These are phyloP conservation scores for Syzygium oleosum DNA, from an alignment of 345 rosid species.

Conservation along the genomic window DNA sequence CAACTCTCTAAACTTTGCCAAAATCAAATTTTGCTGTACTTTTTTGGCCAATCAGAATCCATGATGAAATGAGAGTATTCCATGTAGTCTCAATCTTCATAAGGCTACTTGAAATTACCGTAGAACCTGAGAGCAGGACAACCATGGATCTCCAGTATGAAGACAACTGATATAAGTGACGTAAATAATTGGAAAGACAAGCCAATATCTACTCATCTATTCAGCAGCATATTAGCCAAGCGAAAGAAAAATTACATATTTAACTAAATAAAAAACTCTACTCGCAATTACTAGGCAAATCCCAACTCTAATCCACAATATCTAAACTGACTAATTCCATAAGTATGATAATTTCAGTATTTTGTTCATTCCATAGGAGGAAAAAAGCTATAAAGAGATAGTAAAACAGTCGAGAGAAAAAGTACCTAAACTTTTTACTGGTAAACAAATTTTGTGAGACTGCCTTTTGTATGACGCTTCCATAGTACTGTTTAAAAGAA, in stretches of 20 bases:
- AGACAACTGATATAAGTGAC: background rate
- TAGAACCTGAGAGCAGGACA: background rate
- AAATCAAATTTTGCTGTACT: no score
- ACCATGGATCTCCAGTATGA: background rate
- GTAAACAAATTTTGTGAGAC: slow-evolving; percentile 26
- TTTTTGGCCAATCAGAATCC: no score
- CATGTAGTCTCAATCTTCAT: no score
- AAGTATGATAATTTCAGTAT: background rate
- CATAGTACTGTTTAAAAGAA: slow-evolving; percentile 65
- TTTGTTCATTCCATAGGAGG: background rate
- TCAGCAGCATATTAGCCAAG: background rate
- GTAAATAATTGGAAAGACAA: background rate
- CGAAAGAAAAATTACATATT: background rate
- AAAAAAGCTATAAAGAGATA: background rate
- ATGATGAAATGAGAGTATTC: no score
- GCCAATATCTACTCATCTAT: background rate
- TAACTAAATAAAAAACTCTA: background rate
- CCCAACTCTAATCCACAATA: background rate
- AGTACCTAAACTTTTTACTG: slow-evolving; percentile 29
- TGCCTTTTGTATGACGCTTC: slow-evolving; percentile 51
- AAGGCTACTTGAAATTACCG: background rate
- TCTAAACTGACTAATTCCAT: background rate
- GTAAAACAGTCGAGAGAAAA: background rate
- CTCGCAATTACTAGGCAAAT: background rate
- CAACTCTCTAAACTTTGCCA: no score